Conservation (phyloP, 73 alveolate genomes). For the Tetrahymena malaccensis region DNA sequence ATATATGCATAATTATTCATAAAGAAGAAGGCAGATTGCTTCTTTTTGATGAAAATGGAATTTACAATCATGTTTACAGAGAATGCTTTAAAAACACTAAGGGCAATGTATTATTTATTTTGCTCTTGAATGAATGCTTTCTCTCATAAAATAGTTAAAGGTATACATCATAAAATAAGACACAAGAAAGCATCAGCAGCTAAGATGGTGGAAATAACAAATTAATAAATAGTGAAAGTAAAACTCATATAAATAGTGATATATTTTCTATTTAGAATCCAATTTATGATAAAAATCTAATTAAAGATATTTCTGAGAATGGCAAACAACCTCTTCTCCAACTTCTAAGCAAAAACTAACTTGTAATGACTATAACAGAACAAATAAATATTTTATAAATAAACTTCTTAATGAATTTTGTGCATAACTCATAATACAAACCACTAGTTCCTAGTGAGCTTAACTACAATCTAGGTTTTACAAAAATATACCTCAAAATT, state of each 20-base stretch:
- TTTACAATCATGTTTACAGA: background rate
- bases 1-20: background rate
- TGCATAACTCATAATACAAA: background rate
- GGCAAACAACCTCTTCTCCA: background rate
- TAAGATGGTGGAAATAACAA: background rate
- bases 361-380: background rate
- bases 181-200: background rate
- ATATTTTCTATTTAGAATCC: background rate
- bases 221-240: background rate
- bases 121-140: background rate
- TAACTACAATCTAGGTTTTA: background rate
- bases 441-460: background rate
- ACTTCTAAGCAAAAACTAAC: background rate
- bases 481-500: background rate
- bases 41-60: background rate
- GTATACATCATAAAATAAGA: background rate
- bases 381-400: background rate
- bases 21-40: background rate
- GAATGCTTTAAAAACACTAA: background rate
- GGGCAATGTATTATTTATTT: background rate
- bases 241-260: background rate
- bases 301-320: background rate
- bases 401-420: background rate
- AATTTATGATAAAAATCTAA: background rate
- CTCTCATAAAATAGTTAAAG: background rate